Evolutionary conservation across 495 filamentous ascomycete genomes (phyloP).

Genomic region (Hypomontagnella submonticulosa): DNA sequence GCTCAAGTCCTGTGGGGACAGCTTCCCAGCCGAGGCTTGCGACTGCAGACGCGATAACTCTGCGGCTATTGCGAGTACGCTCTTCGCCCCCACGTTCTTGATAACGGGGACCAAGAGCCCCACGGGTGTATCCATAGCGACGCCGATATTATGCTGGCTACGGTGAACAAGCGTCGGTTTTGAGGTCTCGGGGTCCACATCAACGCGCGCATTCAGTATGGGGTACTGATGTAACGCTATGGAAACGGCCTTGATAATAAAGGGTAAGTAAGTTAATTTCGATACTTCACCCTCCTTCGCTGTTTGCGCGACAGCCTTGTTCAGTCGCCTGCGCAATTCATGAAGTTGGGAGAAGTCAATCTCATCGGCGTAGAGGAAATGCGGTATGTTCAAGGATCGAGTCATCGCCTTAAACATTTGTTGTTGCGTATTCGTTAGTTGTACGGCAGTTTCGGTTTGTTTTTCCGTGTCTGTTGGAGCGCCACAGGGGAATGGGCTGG

Average conservation of each 20-base stretch:
- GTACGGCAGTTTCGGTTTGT: conserved; percentile 72
- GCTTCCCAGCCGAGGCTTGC: conserved; percentile 76
- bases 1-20: conserved; percentile 77
- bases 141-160: conserved; percentile 90
- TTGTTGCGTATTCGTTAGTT: conserved; percentile 80
- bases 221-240: conserved; percentile 83
- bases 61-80: conserved; percentile 77
- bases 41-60: conserved; percentile 79
- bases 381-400: conserved; percentile 85
- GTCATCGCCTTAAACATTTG: conserved; percentile 99
- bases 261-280: conserved; percentile 90
- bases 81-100: conserved; percentile 79
- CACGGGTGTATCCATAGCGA: conserved; percentile 92
- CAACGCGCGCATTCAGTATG: conserved; percentile 86
- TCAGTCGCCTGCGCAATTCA: conserved; percentile 74
- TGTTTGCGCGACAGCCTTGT: conserved; percentile 61
- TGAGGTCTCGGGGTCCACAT: conserved; percentile 57
- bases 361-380: conserved; percentile 92
- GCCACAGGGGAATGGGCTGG: conserved; percentile 44
- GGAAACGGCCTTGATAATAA: conserved; percentile 94
- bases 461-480: conserved; percentile 42
- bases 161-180: conserved; percentile 80
- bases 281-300: conserved; percentile 50
- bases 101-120: conserved; percentile 96
- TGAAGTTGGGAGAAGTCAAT: conserved; percentile 79